Conservation (phyloP, 164 flowering plant species). For the Malania oleifera region DNA sequence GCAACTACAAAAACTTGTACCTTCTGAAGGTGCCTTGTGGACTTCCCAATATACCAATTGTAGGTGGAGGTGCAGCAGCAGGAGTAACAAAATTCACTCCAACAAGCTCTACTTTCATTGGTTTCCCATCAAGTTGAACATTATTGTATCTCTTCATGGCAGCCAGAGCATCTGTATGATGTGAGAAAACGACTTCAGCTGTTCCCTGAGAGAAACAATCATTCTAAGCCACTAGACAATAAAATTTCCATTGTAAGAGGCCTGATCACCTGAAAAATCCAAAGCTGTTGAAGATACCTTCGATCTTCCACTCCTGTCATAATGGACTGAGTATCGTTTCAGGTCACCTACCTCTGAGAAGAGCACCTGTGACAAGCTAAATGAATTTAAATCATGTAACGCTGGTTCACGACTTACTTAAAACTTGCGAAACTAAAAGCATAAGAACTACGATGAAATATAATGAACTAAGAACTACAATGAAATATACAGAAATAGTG, state of each 20-base stretch:
- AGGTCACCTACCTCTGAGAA: slow-evolving; percentile 46
- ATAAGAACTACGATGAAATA: too few species aligned
- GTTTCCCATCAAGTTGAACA: slow-evolving; percentile 46
- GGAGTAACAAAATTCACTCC: slow-evolving; percentile 24
- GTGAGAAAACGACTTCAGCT: slow-evolving; percentile 40
- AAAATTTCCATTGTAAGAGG: neutral
- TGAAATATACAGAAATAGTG: too few species aligned
- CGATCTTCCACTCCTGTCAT: slow-evolving; percentile 49
- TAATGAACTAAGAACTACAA: too few species aligned
- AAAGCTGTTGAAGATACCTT: slow-evolving; percentile 26
- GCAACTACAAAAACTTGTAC: slow-evolving; percentile 10
- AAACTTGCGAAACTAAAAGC: too few species aligned
- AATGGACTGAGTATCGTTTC: slow-evolving; percentile 33
- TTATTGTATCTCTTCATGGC: slow-evolving; percentile 41
- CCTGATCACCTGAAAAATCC: neutral
- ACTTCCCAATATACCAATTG: slow-evolving; percentile 10
- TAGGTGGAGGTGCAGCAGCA: slow-evolving; percentile 12
- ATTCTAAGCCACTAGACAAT: neutral
- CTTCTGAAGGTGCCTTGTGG: slow-evolving; percentile 15
- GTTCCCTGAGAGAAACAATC: slow-evolving; percentile 30
- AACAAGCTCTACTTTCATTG: slow-evolving; percentile 39
- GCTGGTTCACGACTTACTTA: too few species aligned
- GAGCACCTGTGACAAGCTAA: slow-evolving; percentile 30
- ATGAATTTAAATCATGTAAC: neutral
- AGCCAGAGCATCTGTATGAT: slow-evolving; percentile 33